phyloP scores from a whole-genome alignment of 371 early-diverging fungal genomes.

The Mucor racemosus region DNA sequence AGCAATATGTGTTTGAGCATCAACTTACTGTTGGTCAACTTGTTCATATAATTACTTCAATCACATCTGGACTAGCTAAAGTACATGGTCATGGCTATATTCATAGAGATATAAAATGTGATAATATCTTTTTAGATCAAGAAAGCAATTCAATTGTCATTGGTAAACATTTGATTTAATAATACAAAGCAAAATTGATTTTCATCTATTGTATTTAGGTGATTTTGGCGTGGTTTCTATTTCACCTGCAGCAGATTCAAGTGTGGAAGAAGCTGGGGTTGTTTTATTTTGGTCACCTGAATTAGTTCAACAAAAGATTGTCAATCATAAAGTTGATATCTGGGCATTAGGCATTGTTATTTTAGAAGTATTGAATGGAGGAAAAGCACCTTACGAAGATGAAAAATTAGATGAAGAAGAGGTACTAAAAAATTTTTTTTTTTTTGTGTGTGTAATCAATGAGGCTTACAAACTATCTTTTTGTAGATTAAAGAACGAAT shows the following conservation, averaged over 20 bases:
- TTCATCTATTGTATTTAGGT: conserved; percentile 26
- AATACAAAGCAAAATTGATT: neutral
- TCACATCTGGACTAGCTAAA: conserved; percentile 51
- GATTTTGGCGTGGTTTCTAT: conserved; percentile 60
- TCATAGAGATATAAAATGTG: conserved; percentile 59
- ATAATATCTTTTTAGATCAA: conserved; percentile 52
- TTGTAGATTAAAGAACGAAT: conserved; percentile 54
- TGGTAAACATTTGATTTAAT: conserved; percentile 27
- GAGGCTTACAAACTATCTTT: neutral
- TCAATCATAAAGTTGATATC: conserved; percentile 39
- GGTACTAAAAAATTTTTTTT: conserved; percentile 30
- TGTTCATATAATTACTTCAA: conserved; percentile 47
- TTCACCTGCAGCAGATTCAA: conserved; percentile 52
- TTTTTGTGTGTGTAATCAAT: neutral
- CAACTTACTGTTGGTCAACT: conserved; percentile 52
- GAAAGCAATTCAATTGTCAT: conserved; percentile 48
- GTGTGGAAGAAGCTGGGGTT: conserved; percentile 57
- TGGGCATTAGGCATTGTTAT: conserved; percentile 10
- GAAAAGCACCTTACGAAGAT: conserved; percentile 58
- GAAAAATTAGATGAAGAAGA: conserved; percentile 52
- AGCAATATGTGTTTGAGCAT: conserved; percentile 56
- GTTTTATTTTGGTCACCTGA: conserved; percentile 61
- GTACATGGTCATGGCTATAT: conserved; percentile 54
- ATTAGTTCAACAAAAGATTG: conserved; percentile 49
- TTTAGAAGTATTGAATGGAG: conserved; percentile 29